Conservation (phyloP, 352 stramenopile genomes). For the Phytophthora sp. region DNA sequence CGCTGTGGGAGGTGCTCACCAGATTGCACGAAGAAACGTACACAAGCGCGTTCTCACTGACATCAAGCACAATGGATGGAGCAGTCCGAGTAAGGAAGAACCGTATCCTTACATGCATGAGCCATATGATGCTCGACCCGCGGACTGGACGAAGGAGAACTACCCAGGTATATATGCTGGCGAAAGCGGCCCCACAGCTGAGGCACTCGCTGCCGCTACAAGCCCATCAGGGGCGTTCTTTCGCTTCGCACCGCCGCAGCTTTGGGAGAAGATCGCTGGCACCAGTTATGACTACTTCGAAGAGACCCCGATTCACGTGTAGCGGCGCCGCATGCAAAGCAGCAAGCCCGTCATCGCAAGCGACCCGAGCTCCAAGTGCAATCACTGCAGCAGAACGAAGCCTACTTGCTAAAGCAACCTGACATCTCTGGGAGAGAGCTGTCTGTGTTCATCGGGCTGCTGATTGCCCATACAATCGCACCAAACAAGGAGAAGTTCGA, state of each 20-base stretch:
- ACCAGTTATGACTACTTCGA: slow-evolving; percentile 12
- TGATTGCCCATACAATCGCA: slow-evolving; percentile 6
- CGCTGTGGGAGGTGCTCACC: background rate
- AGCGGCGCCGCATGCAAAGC: slow-evolving; percentile 7
- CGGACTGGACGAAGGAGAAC: background rate
- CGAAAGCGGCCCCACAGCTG: background rate
- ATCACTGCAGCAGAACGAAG: background rate
- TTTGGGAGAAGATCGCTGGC: background rate
- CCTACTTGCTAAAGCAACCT: background rate
- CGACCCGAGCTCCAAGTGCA: background rate
- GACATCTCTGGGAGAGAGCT: slow-evolving; percentile 3
- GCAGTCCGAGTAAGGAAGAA: background rate
- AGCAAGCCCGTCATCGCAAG: background rate
- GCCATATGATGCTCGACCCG: background rate
- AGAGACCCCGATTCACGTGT: slow-evolving; percentile 8
- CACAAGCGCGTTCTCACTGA: background rate
- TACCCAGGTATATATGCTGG: background rate
- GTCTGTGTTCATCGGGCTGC: slow-evolving; percentile 9
- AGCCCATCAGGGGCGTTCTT: background rate
- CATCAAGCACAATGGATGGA: slow-evolving; percentile 2
- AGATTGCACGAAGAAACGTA: background rate
- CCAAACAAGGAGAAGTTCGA: slow-evolving; percentile 16
- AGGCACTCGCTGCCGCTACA: background rate
- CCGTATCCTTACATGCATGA: slow-evolving; percentile 16
- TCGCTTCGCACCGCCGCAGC: background rate